Evolutionary conservation across 192 early-diverging fungal species (phyloP).

Genomic region (Mortierella hygrophila): DNA sequence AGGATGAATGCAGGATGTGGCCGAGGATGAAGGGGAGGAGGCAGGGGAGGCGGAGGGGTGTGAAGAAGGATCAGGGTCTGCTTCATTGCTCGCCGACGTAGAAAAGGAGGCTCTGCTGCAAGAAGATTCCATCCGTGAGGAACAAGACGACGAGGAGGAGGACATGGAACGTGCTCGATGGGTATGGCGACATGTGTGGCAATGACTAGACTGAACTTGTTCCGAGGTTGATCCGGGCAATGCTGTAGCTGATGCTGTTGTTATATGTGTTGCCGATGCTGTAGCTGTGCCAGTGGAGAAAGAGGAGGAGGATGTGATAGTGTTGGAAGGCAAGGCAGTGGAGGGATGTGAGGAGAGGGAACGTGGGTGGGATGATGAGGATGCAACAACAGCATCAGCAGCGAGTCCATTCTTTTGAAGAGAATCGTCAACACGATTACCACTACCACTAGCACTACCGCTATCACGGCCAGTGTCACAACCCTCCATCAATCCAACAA

Average conservation of each 20-base stretch:
- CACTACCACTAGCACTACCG: neutral
- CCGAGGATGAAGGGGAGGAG: neutral
- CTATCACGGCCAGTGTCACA: neutral
- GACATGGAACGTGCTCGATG: constrained; percentile 1
- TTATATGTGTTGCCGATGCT: neutral
- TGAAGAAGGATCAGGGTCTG: neutral
- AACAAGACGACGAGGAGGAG: neutral
- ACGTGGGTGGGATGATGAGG: neutral
- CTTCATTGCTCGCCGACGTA: neutral
- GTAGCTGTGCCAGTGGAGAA: neutral
- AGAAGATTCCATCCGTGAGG: neutral
- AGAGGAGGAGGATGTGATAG: neutral
- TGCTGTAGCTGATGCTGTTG: no score
- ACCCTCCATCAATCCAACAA: neutral
- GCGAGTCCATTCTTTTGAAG: neutral
- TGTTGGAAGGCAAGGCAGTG: neutral
- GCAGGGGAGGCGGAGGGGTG: neutral
- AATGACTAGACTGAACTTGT: neutral
- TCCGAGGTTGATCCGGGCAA: neutral
- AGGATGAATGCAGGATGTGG: neutral
- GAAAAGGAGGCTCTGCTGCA: constrained; percentile 5
- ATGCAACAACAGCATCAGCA: neutral
- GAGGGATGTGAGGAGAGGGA: neutral
- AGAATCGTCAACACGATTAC: neutral
- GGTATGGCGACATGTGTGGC: constrained; percentile 1